Evolutionary conservation across 208 protist species (phyloP).

Genomic region (Naegleria fowleri): DNA sequence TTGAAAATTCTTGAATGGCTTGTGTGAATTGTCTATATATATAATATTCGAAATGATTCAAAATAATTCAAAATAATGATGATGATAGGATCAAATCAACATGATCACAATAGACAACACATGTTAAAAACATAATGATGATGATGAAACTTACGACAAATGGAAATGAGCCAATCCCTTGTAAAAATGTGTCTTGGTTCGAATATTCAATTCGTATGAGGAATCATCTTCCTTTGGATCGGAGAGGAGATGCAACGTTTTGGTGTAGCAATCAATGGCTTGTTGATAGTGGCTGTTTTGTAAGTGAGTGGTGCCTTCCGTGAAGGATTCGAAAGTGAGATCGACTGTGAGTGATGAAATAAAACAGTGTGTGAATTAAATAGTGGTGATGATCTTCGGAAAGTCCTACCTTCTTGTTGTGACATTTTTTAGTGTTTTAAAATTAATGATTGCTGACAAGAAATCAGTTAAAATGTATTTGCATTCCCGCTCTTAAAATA

Average conservation of each 20-base stretch:
- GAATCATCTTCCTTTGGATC: not conserved
- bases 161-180: not conserved
- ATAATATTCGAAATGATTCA: no score
- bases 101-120: not conserved
- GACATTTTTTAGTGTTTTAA: not conserved
- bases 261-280: not conserved
- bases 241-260: no score
- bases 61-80: no score
- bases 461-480: no score
- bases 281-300: not conserved
- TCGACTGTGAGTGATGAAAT: not conserved
- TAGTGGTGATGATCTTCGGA: no score
- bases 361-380: no score
- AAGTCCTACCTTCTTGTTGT: not conserved
- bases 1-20: not conserved
- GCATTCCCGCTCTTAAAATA: no score
- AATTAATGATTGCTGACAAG: no score
- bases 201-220: not conserved
- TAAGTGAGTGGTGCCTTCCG: not conserved
- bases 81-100: no score
- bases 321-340: not conserved
- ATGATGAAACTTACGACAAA: not conserved
- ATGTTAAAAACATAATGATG: not conserved
- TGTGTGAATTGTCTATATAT: not conserved
- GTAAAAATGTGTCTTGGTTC: not conserved